Percentiles rank a stretch among this genome's conserved stretches.
Conservation (phyloP, 208 protist genomes). For the Novymonas esmeraldas region DNA sequence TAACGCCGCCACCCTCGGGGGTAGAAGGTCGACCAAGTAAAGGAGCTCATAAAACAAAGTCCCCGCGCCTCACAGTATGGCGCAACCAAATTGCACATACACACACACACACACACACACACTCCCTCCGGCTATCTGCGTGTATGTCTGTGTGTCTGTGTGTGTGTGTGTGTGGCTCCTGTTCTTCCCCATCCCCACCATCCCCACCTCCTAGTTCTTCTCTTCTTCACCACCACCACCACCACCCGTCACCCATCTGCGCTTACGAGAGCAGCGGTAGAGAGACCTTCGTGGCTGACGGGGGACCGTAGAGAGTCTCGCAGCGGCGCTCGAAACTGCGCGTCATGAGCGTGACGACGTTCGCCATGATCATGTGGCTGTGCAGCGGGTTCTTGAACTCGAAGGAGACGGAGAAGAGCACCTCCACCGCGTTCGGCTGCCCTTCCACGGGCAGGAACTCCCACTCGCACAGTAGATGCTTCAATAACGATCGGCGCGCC, state of each 20-base stretch:
- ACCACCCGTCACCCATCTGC: no score
- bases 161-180: no score
- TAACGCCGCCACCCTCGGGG: background rate
- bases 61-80: background rate
- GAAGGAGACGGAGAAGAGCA: conserved; percentile 74
- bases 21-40: background rate
- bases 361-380: conserved; percentile 73
- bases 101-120: background rate
- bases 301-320: conserved; percentile 72
- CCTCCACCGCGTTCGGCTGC: conserved; percentile 60
- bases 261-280: conserved; percentile 31
- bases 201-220: background rate
- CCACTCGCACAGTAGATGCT: conserved; percentile 74
- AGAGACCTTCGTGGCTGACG: conserved; percentile 42
- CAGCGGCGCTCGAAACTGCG: conserved; percentile 78
- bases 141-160: no score
- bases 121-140: background rate
- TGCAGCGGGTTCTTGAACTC: conserved; percentile 82
- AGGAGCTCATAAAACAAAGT: no score
- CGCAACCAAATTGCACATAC: background rate
- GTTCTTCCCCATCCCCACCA: background rate
- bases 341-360: conserved; percentile 82
- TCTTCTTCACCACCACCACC: background rate
- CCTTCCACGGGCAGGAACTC: conserved; percentile 52
- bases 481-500: conserved; percentile 54